Evolutionary conservation across 192 early-diverging fungal genomes (phyloP).

Genomic region (Funneliformis mosseae): DNA sequence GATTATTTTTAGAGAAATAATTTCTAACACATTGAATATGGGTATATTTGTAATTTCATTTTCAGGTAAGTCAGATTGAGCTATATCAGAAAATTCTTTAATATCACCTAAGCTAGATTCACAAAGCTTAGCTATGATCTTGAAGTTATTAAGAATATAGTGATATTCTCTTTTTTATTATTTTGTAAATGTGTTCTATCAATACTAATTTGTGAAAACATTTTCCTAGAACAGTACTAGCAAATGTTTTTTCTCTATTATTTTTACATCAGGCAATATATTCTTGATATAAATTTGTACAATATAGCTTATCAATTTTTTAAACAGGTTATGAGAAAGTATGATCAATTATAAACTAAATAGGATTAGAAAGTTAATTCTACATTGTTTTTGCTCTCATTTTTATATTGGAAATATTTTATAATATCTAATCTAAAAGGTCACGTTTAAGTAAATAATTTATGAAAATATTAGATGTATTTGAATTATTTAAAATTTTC

Average conservation of each 20-base stretch:
- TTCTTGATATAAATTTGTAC: not conserved
- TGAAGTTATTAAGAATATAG: too few relatives aligned
- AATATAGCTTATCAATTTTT: too few relatives aligned
- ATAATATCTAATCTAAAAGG: not conserved
- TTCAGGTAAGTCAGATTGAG: too few relatives aligned
- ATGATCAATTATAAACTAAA: slow-evolving; percentile 1
- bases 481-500: too few relatives aligned
- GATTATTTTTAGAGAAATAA: too few relatives aligned
- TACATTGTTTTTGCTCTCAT: not conserved
- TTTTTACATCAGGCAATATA: not conserved
- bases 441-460: not conserved
- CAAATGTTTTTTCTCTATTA: not conserved
- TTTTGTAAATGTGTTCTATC: not conserved
- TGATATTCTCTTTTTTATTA: not conserved
- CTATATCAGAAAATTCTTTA: too few relatives aligned
- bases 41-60: too few relatives aligned
- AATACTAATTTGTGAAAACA: not conserved
- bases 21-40: too few relatives aligned
- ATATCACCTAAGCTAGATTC: too few relatives aligned
- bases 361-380: too few relatives aligned
- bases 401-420: slow-evolving; percentile 9
- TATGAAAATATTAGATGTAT: not conserved
- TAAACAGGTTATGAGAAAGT: not conserved
- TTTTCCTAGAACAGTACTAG: not conserved
- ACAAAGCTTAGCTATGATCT: too few relatives aligned